phyloP scores from a whole-genome alignment of 2,329 filamentous ascomycete species.

The Ophiocordyceps camponoti-floridani region DNA sequence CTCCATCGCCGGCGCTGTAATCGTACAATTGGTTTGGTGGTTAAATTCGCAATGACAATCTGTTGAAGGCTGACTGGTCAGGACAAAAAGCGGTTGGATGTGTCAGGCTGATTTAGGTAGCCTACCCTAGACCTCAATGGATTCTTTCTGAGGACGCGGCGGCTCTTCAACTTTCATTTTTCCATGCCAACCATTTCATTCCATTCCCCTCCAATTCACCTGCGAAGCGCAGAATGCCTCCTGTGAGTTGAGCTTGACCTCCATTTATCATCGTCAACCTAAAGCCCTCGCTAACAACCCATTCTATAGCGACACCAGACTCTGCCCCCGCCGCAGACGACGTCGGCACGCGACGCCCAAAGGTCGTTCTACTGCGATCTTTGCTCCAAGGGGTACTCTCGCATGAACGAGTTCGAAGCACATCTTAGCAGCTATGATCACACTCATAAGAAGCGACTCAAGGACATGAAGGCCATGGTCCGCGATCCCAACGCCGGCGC shows the following conservation, averaged over 20 bases:
- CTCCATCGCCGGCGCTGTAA: slow-evolving; percentile 3
- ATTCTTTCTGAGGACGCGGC: no score
- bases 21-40: background rate
- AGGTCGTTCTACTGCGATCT: slow-evolving; percentile 73
- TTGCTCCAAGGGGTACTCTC: slow-evolving; percentile 85
- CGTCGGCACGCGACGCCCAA: slow-evolving; percentile 55
- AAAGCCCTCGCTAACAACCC: slow-evolving; percentile 10
- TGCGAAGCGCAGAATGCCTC: no score
- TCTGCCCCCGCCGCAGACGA: slow-evolving; percentile 38
- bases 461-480: slow-evolving; percentile 74
- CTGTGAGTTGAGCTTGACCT: no score
- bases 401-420: slow-evolving; percentile 91
- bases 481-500: slow-evolving; percentile 49
- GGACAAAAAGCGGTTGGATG: no score
- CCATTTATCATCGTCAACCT: no score
- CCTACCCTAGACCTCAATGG: no score
- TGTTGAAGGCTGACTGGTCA: no score
- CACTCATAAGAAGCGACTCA: slow-evolving; percentile 76
- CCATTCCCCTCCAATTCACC: no score
- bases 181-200: no score
- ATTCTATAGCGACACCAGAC: slow-evolving; percentile 33
- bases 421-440: slow-evolving; percentile 93
- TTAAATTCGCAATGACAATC: background rate
- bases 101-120: no score
- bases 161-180: no score